A percentile compares a stretch with the other conserved stretches of the same genome.
Evolutionary conservation across 306 rosid species (phyloP).

Genomic region (Adenanthera pavonina): DNA sequence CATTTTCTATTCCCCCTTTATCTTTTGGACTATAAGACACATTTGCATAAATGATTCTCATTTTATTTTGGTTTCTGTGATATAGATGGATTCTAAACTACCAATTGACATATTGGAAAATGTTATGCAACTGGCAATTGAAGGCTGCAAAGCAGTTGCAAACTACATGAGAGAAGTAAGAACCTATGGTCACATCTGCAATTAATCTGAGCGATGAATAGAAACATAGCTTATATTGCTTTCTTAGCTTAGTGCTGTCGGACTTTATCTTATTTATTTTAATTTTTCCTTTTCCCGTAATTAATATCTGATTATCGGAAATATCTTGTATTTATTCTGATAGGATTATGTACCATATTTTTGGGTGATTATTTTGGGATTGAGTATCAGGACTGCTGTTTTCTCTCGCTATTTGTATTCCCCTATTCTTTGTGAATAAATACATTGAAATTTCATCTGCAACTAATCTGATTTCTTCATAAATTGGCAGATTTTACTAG

Average conservation of each 20-base stretch:
- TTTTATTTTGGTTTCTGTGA: slow-evolving; percentile 27
- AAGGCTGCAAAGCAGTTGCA: slow-evolving; percentile 97
- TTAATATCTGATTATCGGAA: too few species aligned
- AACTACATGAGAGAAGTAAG: slow-evolving; percentile 76
- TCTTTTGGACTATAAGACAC: neutral
- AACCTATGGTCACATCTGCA: neutral
- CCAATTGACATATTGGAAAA: slow-evolving; percentile 80
- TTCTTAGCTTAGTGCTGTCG: too few species aligned
- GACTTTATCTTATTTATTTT: too few species aligned
- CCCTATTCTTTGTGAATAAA: too few species aligned
- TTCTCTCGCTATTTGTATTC: too few species aligned
- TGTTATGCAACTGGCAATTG: slow-evolving; percentile 85
- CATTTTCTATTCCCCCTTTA: neutral
- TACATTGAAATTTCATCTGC: too few species aligned
- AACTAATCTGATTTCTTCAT: slow-evolving; percentile 16
- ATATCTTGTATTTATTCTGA: too few species aligned
- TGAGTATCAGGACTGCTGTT: too few species aligned
- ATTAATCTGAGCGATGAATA: neutral
- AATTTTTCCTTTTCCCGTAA: too few species aligned
- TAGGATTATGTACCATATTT: too few species aligned
- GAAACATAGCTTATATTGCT: slow-evolving; percentile 2
- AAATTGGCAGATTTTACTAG: slow-evolving; percentile 64
- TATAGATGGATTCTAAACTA: slow-evolving; percentile 91
- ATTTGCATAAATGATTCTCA: slow-evolving; percentile 13
- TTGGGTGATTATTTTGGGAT: too few species aligned